Evolutionary conservation across 179 eudicot genomes (phyloP).

Genomic region (Gypsophila paniculata): DNA sequence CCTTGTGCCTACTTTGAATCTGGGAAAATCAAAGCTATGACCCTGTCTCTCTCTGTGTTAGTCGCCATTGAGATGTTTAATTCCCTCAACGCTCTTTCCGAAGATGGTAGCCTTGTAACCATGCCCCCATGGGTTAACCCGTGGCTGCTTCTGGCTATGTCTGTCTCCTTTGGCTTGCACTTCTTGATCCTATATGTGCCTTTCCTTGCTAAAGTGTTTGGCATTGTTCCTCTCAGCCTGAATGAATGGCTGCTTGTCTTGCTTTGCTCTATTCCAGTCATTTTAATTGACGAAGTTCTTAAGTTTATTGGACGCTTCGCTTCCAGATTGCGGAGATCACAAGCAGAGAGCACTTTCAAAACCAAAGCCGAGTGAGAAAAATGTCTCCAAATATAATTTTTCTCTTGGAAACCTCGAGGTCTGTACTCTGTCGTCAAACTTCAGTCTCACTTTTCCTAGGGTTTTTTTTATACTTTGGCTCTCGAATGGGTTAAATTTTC

Average conservation of each 20-base stretch:
- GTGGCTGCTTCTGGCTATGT: constrained; percentile 85
- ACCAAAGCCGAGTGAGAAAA: constrained; percentile 47
- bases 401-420: constrained; percentile 25
- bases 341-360: constrained; percentile 32
- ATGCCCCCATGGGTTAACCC: constrained; percentile 99
- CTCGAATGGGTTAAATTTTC: constrained; percentile 21
- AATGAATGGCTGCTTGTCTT: constrained; percentile 79
- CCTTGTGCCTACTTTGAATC: constrained; percentile 81
- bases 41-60: constrained; percentile 87
- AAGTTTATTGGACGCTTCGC: constrained; percentile 71
- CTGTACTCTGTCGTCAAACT: constrained; percentile 13
- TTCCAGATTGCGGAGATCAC: constrained; percentile 33
- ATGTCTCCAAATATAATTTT: not conserved
- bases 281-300: constrained; percentile 75
- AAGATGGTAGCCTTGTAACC: constrained; percentile 74
- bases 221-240: constrained; percentile 81
- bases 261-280: constrained; percentile 72
- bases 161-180: constrained; percentile 75
- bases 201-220: constrained; percentile 69
- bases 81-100: constrained; percentile 88
- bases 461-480: constrained; percentile 18
- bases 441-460: constrained; percentile 5
- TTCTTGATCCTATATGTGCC: constrained; percentile 79
- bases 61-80: constrained; percentile 98
- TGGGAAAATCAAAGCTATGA: constrained; percentile 93